Base-by-base conservation (phyloP, 192 early-diverging fungal genomes). In the Diversispora eburnea region DNA sequence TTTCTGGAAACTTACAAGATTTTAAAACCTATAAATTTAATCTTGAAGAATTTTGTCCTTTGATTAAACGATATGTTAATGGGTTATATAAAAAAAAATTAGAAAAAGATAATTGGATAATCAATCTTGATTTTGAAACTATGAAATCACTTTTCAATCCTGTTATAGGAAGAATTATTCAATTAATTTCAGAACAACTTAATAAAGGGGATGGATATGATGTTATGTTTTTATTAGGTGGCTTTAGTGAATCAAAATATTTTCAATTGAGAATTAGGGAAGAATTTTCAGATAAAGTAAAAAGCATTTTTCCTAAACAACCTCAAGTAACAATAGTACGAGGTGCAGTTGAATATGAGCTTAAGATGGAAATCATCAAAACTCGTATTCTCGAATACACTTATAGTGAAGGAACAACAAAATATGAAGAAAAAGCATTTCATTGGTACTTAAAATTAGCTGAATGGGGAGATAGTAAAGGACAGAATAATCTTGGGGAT, bases 181-280 rank as follows among this genome's bases (percentile, higher is more conserved):
- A 74, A 8, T 49, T 86, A 17, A 83, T 86, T 46, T 54, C 78
- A 57, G 57, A 76, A 42, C 85, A 86, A 61, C 66, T 86, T 1
- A 77, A 77, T 51, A 57, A 71, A 4, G 67, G 77, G 41, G 62
- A 64, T 17, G 47, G 39, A 10, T 69, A 79, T 3, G 67, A 80
- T 20, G 79, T 80, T 13, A 78, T 83, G n/a, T 86, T 86, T 75
- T 62, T 84, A 59, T 83, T 86, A n/a, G 83, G 64, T 66, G 79
- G 73, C 46, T 86, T 86, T 68, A 78, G 78, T 47, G 78, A 81
- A 41, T 81, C 76, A 5, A 67, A 77, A 12, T 86, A 86, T 57
- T 63, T 86, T n/a, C 75, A 77, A 55, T 77, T 69, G 67, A 78
- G 81, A 71, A 81, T 86, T 55, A 67, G 25, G 25, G 25, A 2